Base-by-base conservation (phyloP, 2,329 filamentous ascomycete species). In the Penicillium corylophilum region DNA sequence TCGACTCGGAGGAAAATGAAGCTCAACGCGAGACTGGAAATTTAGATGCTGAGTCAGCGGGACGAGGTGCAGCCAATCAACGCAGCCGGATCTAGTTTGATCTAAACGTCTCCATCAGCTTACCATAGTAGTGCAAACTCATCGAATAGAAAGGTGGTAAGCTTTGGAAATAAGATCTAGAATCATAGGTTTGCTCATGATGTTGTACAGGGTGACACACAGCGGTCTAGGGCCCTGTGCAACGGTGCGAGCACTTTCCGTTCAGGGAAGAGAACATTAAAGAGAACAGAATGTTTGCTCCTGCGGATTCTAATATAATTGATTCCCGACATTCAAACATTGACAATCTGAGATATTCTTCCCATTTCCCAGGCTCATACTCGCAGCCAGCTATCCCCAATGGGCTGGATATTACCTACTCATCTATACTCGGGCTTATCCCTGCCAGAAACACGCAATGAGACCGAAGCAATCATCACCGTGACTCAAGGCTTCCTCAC, bases 401-500 rank as follows among this genome's bases (percentile, higher is more conserved):
- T 64, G 56, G 54, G 56, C 49, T 56, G 59, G 54, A 50, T 47
- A 40, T n/a, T 50, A 50, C 16, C 45, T 44, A 39, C 23, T 15
- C 31, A 42, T 18, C 15, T 36, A 16, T 40, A 18, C 23, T 18
- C 40, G 4, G 18, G 16, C n/a, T 22, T 48, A 41, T 31, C 29
- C 24, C 39, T 35, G 12, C 44, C 49, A 16, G 40, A 52, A 26
- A 28, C 43, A 20, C 50, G 50, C 15, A 24, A 51, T 22, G 63
- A 66, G 24, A 46, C 50, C 42, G 49, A 60, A 36, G 50, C 62
- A 18, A 68, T 71, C 26, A 59, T 71, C 44, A 45, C 64, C 7
- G 61, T 63, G 18, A 60, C 59, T 13, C 60, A 64, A 8, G 64
- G 66, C 8, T 71, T 71, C 45, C 57, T 71, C 13, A 29, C 62